These are phyloP conservation scores for Plectosphaerella sp. DNA, from an alignment of 2,329 filamentous ascomycete genomes.

Conservation along the genomic window DNA sequence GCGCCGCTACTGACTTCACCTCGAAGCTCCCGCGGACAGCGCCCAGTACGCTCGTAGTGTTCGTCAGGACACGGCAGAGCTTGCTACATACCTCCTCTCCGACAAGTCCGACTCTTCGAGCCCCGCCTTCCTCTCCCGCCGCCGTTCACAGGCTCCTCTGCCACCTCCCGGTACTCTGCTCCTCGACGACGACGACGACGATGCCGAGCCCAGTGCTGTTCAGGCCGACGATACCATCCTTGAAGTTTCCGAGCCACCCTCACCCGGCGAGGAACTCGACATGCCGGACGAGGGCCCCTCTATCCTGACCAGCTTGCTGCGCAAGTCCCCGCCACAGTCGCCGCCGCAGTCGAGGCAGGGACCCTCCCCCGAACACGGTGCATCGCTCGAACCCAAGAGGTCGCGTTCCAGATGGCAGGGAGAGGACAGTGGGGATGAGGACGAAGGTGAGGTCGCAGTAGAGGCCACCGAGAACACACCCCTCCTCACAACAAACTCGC, in stretches of 20 bases:
- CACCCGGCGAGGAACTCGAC: constrained; percentile 30
- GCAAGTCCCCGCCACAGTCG: constrained; percentile 40
- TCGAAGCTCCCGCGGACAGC: constrained; percentile 55
- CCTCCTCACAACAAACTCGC: constrained; percentile 31
- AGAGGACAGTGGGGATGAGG: constrained; percentile 7
- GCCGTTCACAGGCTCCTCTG: constrained; percentile 24
- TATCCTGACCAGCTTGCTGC: constrained; percentile 45
- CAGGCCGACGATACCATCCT: constrained; percentile 46
- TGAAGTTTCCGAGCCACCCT: constrained; percentile 57
- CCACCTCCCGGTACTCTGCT: constrained; percentile 9
- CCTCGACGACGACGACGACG: constrained; percentile 20
- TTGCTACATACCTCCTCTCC: constrained; percentile 76
- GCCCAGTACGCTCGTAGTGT: constrained; percentile 73
- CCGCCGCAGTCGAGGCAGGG: constrained; percentile 32
- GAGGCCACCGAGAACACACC: constrained; percentile 41
- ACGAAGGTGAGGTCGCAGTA: constrained; percentile 4
- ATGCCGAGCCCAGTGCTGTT: constrained; percentile 10
- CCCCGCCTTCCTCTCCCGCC: constrained; percentile 39
- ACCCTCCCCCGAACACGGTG: constrained; percentile 13
- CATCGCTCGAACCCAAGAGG: constrained; percentile 4
- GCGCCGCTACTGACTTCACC: background rate
- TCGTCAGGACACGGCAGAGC: constrained; percentile 80
- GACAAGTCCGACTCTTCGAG: constrained; percentile 43
- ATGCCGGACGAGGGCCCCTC: constrained; percentile 31
- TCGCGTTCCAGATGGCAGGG: constrained; percentile 1